Evolutionary conservation across 495 filamentous ascomycete species (phyloP).

Genomic region (Cladorrhinum samala): DNA sequence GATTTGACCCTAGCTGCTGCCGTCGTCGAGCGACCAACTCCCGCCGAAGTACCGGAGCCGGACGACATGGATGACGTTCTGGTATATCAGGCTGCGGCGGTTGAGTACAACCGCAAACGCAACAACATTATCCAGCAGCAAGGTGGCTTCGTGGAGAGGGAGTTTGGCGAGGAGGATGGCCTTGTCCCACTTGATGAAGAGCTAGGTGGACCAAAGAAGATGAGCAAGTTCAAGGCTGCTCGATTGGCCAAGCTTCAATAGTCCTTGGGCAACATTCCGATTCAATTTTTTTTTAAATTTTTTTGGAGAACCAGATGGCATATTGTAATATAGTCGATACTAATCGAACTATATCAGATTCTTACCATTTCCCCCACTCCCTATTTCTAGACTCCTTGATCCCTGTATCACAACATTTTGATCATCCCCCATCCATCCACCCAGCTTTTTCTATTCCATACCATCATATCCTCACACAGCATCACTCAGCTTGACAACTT

Average conservation of each 20-base stretch:
- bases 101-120: slow-evolving; percentile 72
- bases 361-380: too few relatives aligned
- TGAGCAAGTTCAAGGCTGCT: slow-evolving; percentile 88
- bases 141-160: slow-evolving; percentile 65
- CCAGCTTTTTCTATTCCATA: background rate
- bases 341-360: slow-evolving; percentile 19
- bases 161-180: slow-evolving; percentile 28
- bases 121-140: slow-evolving; percentile 73
- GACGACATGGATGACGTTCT: slow-evolving; percentile 70
- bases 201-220: slow-evolving; percentile 56
- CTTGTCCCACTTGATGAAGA: slow-evolving; percentile 60
- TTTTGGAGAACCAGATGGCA: background rate
- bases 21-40: slow-evolving; percentile 55
- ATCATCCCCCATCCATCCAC: too few relatives aligned
- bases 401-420: slow-evolving; percentile 3
- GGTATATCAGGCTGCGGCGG: slow-evolving; percentile 67
- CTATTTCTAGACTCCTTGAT: slow-evolving; percentile 1
- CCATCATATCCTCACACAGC: too few relatives aligned
- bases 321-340: slow-evolving; percentile 15
- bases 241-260: slow-evolving; percentile 48
- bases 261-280: too few relatives aligned
- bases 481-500: too few relatives aligned
- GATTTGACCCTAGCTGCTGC: slow-evolving; percentile 51
- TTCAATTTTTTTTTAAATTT: background rate
- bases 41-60: slow-evolving; percentile 44